Evolutionary conservation across 108 stramenopile genomes (phyloP).

Genomic region (Discostella stelligeroides): DNA sequence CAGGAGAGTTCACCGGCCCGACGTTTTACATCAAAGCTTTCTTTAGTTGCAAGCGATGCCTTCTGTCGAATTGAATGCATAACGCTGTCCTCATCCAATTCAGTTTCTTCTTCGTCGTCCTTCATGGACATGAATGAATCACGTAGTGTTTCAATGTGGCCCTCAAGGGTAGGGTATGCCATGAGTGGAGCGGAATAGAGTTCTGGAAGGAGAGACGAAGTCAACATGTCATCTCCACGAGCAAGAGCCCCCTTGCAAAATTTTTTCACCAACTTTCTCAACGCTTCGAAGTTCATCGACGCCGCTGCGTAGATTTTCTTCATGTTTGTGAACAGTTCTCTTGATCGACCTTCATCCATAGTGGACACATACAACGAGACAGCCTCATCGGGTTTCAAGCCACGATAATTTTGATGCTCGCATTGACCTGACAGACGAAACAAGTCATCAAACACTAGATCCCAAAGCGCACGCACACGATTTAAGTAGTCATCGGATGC

Average conservation of each 20-base stretch:
- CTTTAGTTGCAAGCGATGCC: slow-evolving; percentile 18
- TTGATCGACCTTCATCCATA: slow-evolving; percentile 34
- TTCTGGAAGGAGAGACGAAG: slow-evolving; percentile 53
- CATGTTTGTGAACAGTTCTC: slow-evolving; percentile 45
- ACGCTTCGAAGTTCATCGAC: slow-evolving; percentile 64
- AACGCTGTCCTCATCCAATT: slow-evolving; percentile 30
- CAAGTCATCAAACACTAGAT: slow-evolving; percentile 41
- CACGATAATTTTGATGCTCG: slow-evolving; percentile 28
- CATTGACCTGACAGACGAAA: slow-evolving; percentile 10
- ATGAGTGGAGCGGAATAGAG: slow-evolving; percentile 61
- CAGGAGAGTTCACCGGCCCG: slow-evolving; percentile 44
- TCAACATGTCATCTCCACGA: slow-evolving; percentile 50
- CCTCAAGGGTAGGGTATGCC: slow-evolving; percentile 50
- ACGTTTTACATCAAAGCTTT: slow-evolving; percentile 31
- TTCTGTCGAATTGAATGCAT: slow-evolving; percentile 28
- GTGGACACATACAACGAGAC: slow-evolving; percentile 32
- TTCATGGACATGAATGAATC: slow-evolving; percentile 46
- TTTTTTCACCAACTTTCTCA: slow-evolving; percentile 79
- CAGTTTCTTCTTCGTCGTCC: slow-evolving; percentile 30
- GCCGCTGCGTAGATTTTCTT: slow-evolving; percentile 55
- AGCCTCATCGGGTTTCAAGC: slow-evolving; percentile 32
- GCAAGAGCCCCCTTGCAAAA: slow-evolving; percentile 61
- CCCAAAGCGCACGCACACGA: slow-evolving; percentile 36
- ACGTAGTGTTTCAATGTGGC: slow-evolving; percentile 55
- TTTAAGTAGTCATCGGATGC: slow-evolving; percentile 44